Percentiles rank a stretch among this genome's conserved stretches.
Conservation (phyloP, 1,284 basidiomycete species). For the Boletus sp. region DNA sequence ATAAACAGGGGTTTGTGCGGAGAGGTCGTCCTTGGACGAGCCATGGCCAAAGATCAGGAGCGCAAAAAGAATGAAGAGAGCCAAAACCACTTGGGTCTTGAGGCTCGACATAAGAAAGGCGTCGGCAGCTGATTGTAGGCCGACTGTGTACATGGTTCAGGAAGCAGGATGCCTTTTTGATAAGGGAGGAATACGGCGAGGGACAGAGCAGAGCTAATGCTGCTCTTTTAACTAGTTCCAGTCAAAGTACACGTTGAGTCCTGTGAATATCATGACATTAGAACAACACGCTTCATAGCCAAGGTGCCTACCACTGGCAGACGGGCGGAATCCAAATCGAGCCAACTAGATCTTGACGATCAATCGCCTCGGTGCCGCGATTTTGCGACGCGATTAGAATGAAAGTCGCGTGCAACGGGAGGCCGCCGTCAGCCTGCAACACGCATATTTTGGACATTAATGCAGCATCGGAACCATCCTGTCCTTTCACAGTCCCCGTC, state of each 20-base stretch:
- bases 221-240: constrained; percentile 25
- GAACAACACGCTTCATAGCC: constrained; percentile 25
- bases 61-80: constrained; percentile 54
- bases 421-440: constrained; percentile 13
- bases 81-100: constrained; percentile 52
- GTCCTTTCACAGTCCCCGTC: constrained; percentile 16
- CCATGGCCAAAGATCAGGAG: constrained; percentile 44
- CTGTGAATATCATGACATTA: constrained; percentile 27
- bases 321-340: constrained; percentile 18
- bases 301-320: constrained; percentile 22
- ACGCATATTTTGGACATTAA: constrained; percentile 5
- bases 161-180: constrained; percentile 20
- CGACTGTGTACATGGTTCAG: constrained; percentile 49
- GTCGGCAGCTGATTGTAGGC: constrained; percentile 56
- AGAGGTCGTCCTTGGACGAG: constrained; percentile 42
- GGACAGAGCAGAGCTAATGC: constrained; percentile 20
- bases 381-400: constrained; percentile 5
- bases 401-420: constrained; percentile 24
- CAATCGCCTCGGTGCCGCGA: constrained; percentile 31
- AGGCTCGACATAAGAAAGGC: constrained; percentile 58
- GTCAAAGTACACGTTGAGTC: constrained; percentile 23
- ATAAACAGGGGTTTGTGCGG: constrained; percentile 44
- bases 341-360: constrained; percentile 21
- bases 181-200: constrained; percentile 26
- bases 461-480: constrained; percentile 10